These are phyloP conservation scores for Neurospora intermedia DNA, from an alignment of 495 filamentous ascomycete genomes.

Conservation along the genomic window DNA sequence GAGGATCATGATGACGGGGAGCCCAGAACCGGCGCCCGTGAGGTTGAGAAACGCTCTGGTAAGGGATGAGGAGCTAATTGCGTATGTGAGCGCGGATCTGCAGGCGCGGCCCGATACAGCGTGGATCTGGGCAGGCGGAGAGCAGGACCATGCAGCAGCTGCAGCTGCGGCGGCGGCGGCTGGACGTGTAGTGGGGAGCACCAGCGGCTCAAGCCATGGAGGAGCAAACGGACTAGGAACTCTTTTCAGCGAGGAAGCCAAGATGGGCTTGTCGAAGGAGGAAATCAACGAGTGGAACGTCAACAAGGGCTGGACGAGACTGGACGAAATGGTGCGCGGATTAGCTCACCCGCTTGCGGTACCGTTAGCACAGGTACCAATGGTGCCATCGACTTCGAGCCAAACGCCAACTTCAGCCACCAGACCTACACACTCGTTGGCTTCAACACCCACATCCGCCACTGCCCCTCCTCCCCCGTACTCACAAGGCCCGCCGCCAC, in stretches of 20 bases:
- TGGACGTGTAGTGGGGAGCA: not conserved
- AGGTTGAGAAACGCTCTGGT: conserved; percentile 41
- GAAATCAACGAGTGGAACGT: conserved; percentile 16
- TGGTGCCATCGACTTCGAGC: not conserved
- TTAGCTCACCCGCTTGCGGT: conserved; percentile 6
- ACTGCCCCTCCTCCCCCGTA: not conserved
- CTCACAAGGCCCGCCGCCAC: not conserved
- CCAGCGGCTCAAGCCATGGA: not conserved
- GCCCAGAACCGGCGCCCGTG: conserved; percentile 8
- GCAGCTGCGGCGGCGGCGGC: conserved; percentile 3
- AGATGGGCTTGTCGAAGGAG: conserved; percentile 15
- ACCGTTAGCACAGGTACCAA: not conserved
- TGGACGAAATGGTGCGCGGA: conserved; percentile 16
- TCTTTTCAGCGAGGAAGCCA: conserved; percentile 15
- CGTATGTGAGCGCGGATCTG: conserved; percentile 80
- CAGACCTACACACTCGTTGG: not conserved
- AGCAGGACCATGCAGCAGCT: conserved; percentile 28
- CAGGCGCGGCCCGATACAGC: conserved; percentile 69
- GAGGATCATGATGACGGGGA: not conserved
- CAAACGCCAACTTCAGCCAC: not conserved
- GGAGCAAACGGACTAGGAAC: not conserved
- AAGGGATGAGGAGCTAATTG: conserved; percentile 84
- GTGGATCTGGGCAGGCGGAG: conserved; percentile 79
- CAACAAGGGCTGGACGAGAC: conserved; percentile 15
- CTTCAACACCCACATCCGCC: not conserved